These are phyloP conservation scores for Calocera cornea DNA, from an alignment of 768 basidiomycete genomes.

Conservation along the genomic window DNA sequence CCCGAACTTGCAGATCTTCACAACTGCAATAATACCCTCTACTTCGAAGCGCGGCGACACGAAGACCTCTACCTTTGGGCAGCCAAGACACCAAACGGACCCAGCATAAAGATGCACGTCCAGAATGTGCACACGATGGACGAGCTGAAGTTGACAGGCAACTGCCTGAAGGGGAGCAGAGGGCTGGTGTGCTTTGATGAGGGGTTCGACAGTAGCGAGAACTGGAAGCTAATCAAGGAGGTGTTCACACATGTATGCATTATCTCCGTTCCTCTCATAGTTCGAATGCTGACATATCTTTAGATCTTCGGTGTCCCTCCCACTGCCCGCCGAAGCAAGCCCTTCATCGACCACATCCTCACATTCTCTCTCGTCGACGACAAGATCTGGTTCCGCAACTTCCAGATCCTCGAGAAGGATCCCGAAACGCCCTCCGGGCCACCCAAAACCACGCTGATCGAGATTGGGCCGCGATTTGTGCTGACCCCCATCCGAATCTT, in stretches of 20 bases:
- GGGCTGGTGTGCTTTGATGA: constrained; percentile 88
- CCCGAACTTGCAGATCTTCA: constrained; percentile 95
- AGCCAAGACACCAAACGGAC: constrained; percentile 92
- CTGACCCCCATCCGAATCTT: constrained; percentile 95
- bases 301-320: constrained; percentile 94
- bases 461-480: constrained; percentile 96
- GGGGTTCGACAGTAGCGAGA: constrained; percentile 76
- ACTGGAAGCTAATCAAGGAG: constrained; percentile 79
- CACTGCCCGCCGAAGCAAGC: constrained; percentile 80
- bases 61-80: constrained; percentile 97
- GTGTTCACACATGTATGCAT: constrained; percentile 74
- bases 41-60: constrained; percentile 91
- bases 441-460: constrained; percentile 74
- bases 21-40: constrained; percentile 94
- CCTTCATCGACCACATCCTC: constrained; percentile 94
- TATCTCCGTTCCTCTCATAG: background rate
- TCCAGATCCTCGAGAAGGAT: constrained; percentile 95
- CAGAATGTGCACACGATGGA: constrained; percentile 99
- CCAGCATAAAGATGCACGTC: constrained; percentile 92
- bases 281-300: constrained; percentile 1
- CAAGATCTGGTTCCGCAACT: constrained; percentile 99
- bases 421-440: constrained; percentile 76
- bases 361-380: constrained; percentile 90
- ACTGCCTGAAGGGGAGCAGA: constrained; percentile 90
- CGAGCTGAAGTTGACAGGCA: constrained; percentile 98